Percentiles rank a stretch among this genome's conserved stretches.
phyloP scores from a whole-genome alignment of 768 basidiomycete species.

The Rubroboletus satanas region DNA sequence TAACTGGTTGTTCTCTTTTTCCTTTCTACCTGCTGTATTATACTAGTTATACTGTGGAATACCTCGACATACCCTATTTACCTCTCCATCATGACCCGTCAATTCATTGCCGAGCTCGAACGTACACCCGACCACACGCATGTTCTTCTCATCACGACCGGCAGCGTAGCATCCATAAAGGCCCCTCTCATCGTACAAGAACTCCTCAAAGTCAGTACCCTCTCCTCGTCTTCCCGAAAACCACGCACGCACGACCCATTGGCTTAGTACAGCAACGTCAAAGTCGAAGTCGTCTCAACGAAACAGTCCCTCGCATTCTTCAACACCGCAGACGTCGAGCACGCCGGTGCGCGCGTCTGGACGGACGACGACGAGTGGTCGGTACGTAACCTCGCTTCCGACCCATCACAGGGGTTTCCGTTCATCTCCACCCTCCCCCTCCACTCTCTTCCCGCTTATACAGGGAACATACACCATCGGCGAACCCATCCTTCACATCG shows the following conservation, averaged over 20 bases:
- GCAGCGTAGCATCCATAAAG: constrained; percentile 96
- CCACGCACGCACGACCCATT: not conserved
- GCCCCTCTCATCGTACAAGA: constrained; percentile 83
- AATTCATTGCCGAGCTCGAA: constrained; percentile 29
- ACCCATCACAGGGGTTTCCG: not conserved
- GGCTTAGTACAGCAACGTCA: constrained; percentile 67
- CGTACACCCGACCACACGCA: constrained; percentile 38
- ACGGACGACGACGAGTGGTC: constrained; percentile 91
- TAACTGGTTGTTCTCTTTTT: not conserved
- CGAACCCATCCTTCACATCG: constrained; percentile 94
- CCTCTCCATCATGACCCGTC: constrained; percentile 5
- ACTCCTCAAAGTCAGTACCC: constrained; percentile 55
- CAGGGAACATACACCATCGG: constrained; percentile 75
- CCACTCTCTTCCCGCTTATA: too few species aligned
- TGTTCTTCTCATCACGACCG: constrained; percentile 82
- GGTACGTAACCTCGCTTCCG: constrained; percentile 41
- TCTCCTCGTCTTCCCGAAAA: not conserved
- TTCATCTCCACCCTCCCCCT: not conserved
- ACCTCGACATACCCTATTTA: not conserved
- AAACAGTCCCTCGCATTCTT: constrained; percentile 78
- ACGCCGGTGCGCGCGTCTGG: constrained; percentile 68
- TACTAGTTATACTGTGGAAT: constrained; percentile 2
- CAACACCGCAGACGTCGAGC: constrained; percentile 46
- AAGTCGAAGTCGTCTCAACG: constrained; percentile 81
- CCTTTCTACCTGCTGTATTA: constrained; percentile 13